Evolutionary conservation across 257 asterid genomes (phyloP).

Genomic region (Datura wrightii): DNA sequence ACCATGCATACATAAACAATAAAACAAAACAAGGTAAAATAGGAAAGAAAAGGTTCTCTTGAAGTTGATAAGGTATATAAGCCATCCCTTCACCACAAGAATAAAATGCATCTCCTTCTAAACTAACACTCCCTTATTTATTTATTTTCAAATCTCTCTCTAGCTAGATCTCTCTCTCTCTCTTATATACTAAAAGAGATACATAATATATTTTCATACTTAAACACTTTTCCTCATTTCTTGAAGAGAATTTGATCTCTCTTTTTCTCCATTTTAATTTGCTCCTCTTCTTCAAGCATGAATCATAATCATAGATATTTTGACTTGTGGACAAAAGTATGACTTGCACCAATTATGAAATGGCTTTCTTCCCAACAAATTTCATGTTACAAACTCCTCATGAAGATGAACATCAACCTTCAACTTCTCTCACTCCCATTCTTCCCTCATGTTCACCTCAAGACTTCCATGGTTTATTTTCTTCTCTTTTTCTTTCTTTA

Average conservation of each 20-base stretch:
- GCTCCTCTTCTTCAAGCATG: conserved; percentile 30
- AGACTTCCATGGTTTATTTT: conserved; percentile 47
- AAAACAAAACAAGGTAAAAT: conserved; percentile 36
- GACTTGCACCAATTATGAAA: conserved; percentile 48
- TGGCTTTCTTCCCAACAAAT: conserved; percentile 84
- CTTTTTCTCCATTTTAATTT: background rate
- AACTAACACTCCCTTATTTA: conserved; percentile 30
- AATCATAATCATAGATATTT: conserved; percentile 39
- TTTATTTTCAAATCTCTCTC: conserved; percentile 12
- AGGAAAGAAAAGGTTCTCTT: conserved; percentile 36
- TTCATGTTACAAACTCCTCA: conserved; percentile 80
- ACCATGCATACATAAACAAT: conserved; percentile 32
- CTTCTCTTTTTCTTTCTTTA: background rate
- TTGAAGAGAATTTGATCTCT: conserved; percentile 19
- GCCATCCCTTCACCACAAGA: conserved; percentile 51
- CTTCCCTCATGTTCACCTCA: conserved; percentile 47
- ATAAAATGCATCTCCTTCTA: conserved; percentile 51
- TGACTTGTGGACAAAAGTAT: conserved; percentile 43
- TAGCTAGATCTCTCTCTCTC: background rate
- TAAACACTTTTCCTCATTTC: background rate
- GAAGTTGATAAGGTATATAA: conserved; percentile 69
- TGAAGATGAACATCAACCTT: conserved; percentile 49
- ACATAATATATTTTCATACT: conserved; percentile 14
- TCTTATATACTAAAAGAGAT: conserved; percentile 31
- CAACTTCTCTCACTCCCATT: conserved; percentile 50